A percentile compares a stretch with the other conserved stretches of the same genome.
Conservation (phyloP, 2,329 filamentous ascomycete genomes). For the Cladosporium sp. region DNA sequence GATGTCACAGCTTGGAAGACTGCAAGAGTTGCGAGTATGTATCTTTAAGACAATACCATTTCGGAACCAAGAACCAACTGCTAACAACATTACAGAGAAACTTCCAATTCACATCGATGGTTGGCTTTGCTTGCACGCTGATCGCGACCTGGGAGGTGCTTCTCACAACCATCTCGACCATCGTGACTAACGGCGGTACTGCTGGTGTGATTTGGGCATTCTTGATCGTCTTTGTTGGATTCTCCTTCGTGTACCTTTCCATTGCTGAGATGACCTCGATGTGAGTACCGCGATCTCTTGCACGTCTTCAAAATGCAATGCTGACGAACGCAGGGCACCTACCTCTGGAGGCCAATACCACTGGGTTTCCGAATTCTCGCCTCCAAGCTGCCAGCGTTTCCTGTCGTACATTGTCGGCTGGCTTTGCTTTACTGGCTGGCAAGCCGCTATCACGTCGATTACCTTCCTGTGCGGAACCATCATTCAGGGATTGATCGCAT, state of each 20-base stretch:
- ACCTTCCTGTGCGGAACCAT: conserved; percentile 38
- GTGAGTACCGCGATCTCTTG: conserved; percentile 17
- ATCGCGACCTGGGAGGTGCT: conserved; percentile 24
- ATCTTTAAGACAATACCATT: neutral
- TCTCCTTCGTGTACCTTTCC: conserved; percentile 38
- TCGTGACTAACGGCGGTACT: conserved; percentile 20
- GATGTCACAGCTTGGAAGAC: conserved; percentile 20
- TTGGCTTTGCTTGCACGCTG: conserved; percentile 22
- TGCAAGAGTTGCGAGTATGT: conserved; percentile 18
- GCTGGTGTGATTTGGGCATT: conserved; percentile 31
- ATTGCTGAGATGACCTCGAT: conserved; percentile 44
- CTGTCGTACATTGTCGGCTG: conserved; percentile 41
- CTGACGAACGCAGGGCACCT: conserved; percentile 29
- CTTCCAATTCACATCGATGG: conserved; percentile 23
- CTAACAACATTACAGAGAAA: conserved; percentile 18
- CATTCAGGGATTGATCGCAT: conserved; percentile 35
- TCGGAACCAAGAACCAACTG: neutral
- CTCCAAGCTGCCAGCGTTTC: conserved; percentile 34
- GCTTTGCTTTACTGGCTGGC: conserved; percentile 39
- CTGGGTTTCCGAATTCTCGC: conserved; percentile 42
- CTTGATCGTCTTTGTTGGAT: conserved; percentile 29
- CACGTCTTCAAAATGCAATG: neutral
- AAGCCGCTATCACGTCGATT: conserved; percentile 37
- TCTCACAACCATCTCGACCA: conserved; percentile 9
- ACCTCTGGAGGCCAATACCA: conserved; percentile 43